These are phyloP conservation scores for Arachis stenosperma DNA, from an alignment of 306 rosid genomes.

Conservation along the genomic window DNA sequence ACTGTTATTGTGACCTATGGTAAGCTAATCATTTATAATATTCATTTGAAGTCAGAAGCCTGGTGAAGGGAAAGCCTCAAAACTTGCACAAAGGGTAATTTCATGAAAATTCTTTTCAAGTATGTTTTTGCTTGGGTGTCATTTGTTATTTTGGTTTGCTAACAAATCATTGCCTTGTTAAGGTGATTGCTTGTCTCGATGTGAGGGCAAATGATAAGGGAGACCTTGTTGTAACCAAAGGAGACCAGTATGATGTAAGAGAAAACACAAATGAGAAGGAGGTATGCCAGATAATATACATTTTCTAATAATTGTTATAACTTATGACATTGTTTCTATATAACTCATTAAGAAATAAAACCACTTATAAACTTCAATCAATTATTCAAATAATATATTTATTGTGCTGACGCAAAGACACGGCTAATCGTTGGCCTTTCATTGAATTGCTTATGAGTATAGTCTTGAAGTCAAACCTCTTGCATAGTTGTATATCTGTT, in stretches of 20 bases:
- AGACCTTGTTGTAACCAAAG: slow-evolving; percentile 98
- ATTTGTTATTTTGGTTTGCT: slow-evolving; percentile 35
- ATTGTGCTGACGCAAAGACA: too few species aligned
- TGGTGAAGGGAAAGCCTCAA: slow-evolving; percentile 71
- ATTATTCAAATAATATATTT: too few species aligned
- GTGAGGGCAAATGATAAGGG: slow-evolving; percentile 94
- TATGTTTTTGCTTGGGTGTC: slow-evolving; percentile 7
- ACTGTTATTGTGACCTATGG: slow-evolving; percentile 33
- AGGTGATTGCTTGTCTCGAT: slow-evolving; percentile 99
- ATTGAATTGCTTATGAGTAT: too few species aligned
- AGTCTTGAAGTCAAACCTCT: too few species aligned
- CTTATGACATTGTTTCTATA: neutral
- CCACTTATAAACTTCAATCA: too few species aligned
- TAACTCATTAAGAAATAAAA: too few species aligned
- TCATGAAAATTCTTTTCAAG: slow-evolving; percentile 20
- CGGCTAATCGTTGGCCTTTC: too few species aligned
- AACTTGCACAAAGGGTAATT: slow-evolving; percentile 88
- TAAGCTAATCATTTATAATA: slow-evolving; percentile 50
- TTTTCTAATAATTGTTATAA: neutral
- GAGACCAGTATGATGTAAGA: slow-evolving; percentile 97
- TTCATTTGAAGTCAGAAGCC: slow-evolving; percentile 79
- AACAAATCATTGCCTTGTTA: slow-evolving; percentile 31
- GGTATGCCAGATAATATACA: slow-evolving; percentile 54
- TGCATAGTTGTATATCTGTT: too few species aligned
- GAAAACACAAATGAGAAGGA: slow-evolving; percentile 86